Percentiles rank a stretch among this genome's conserved stretches.
These are phyloP conservation scores for Tolypocladium nubicola DNA, from an alignment of 2,329 filamentous ascomycete species.

Conservation along the genomic window DNA sequence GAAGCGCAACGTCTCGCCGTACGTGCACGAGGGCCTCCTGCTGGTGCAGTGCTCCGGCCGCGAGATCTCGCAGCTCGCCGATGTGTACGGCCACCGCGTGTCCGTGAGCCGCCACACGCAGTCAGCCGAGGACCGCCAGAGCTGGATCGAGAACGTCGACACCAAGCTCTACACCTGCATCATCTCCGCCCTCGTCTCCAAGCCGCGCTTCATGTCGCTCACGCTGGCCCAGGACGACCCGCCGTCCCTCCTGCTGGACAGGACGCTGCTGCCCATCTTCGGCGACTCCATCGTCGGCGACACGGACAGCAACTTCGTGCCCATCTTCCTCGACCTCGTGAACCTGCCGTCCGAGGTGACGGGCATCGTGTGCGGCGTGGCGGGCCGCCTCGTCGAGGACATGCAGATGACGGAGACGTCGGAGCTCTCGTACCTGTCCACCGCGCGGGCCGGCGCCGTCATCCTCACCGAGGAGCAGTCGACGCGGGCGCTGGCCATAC, in stretches of 20 bases:
- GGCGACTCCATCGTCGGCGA: conserved; percentile 67
- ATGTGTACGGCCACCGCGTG: conserved; percentile 24
- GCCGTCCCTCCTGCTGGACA: conserved; percentile 63
- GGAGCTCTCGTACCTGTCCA: conserved; percentile 86
- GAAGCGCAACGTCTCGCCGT: conserved; percentile 63
- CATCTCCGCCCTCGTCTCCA: conserved; percentile 48
- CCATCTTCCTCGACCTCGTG: conserved; percentile 79
- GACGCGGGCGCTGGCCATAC: conserved; percentile 59
- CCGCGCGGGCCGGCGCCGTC: conserved; percentile 78
- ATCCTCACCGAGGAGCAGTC: conserved; percentile 71
- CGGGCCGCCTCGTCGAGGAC: conserved; percentile 68
- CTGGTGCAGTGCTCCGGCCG: conserved; percentile 75
- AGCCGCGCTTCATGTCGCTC: conserved; percentile 62
- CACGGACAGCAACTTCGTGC: conserved; percentile 61
- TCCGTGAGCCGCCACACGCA: conserved; percentile 24
- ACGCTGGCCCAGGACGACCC: conserved; percentile 65
- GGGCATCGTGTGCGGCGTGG: conserved; percentile 90
- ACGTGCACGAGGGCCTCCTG: conserved; percentile 56
- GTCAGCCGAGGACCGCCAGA: conserved; percentile 19
- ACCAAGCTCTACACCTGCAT: conserved; percentile 52
- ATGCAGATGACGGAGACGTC: conserved; percentile 47
- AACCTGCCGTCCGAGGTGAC: conserved; percentile 78
- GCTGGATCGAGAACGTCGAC: conserved; percentile 51
- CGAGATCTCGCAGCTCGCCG: conserved; percentile 30
- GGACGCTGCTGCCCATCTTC: conserved; percentile 52